These are phyloP conservation scores for Solanum piurae DNA, from an alignment of 257 asterid species.

Conservation along the genomic window DNA sequence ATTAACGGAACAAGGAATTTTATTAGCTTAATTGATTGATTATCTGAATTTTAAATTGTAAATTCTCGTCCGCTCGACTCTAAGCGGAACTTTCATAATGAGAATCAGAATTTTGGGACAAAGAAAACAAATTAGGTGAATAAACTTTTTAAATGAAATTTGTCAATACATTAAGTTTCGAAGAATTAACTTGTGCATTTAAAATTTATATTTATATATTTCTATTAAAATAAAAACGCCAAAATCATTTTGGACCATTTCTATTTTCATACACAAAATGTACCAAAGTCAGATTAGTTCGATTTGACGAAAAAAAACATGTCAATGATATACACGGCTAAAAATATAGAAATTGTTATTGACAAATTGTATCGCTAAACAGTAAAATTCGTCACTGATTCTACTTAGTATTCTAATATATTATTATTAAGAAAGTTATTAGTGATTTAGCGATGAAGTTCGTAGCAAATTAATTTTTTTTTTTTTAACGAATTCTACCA, in stretches of 20 bases:
- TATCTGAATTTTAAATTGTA: too few species aligned
- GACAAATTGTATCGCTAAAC: too few species aligned
- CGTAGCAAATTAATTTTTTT: accelerated
- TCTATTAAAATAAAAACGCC: not conserved
- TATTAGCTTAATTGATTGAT: too few species aligned
- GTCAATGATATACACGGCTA: not conserved
- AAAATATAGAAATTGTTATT: too few species aligned
- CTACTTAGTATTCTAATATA: too few species aligned
- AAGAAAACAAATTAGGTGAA: not conserved
- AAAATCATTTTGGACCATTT: not conserved
- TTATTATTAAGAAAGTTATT: not conserved
- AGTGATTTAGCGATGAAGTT: not conserved
- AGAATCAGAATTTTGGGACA: not conserved
- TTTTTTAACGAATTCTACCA: too few species aligned
- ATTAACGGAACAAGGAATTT: not conserved
- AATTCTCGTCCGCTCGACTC: too few species aligned
- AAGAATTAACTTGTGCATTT: not conserved
- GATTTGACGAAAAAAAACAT: not conserved
- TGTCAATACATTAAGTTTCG: not conserved
- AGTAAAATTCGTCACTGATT: too few species aligned
- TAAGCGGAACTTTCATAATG: too few species aligned
- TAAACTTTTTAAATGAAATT: not conserved
- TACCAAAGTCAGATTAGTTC: not conserved
- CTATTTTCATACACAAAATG: not conserved
- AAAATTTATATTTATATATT: not conserved